Percentiles rank a stretch among this genome's conserved stretches.
Evolutionary conservation across 495 filamentous ascomycete genomes (phyloP).

Genomic region (Hyaloscypha hepaticicola): DNA sequence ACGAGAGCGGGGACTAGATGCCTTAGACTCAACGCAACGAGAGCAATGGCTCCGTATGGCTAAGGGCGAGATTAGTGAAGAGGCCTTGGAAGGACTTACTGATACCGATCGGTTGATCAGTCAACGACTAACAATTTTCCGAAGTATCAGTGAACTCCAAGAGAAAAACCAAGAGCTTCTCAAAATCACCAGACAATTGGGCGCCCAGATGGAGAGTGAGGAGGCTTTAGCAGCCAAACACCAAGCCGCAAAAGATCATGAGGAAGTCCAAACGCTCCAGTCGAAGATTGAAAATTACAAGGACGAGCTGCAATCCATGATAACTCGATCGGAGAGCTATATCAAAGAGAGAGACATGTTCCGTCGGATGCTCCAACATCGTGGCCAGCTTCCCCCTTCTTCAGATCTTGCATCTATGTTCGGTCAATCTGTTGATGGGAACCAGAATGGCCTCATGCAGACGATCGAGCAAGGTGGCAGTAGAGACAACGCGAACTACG

Average conservation of each 20-base stretch:
- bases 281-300: constrained; percentile 58
- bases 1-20: constrained; percentile 72
- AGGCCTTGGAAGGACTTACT: constrained; percentile 65
- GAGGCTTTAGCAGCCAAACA: constrained; percentile 71
- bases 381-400: constrained; percentile 60
- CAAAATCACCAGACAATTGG: constrained; percentile 75
- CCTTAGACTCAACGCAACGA: constrained; percentile 63
- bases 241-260: constrained; percentile 67
- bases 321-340: constrained; percentile 83
- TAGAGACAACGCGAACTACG: constrained; percentile 60
- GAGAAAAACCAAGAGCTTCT: constrained; percentile 84
- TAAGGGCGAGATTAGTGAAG: constrained; percentile 59
- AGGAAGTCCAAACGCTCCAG: constrained; percentile 69
- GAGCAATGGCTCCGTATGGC: constrained; percentile 66
- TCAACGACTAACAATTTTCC: constrained; percentile 77
- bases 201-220: constrained; percentile 86
- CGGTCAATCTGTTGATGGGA: constrained; percentile 58
- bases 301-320: constrained; percentile 73
- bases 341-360: constrained; percentile 96
- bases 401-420: constrained; percentile 63
- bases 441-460: constrained; percentile 44
- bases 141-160: constrained; percentile 79
- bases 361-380: constrained; percentile 81
- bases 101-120: constrained; percentile 87
- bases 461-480: constrained; percentile 47